Evolutionary conservation across 257 asterid species (phyloP).

Genomic region (Phtheirospermum japonicum): DNA sequence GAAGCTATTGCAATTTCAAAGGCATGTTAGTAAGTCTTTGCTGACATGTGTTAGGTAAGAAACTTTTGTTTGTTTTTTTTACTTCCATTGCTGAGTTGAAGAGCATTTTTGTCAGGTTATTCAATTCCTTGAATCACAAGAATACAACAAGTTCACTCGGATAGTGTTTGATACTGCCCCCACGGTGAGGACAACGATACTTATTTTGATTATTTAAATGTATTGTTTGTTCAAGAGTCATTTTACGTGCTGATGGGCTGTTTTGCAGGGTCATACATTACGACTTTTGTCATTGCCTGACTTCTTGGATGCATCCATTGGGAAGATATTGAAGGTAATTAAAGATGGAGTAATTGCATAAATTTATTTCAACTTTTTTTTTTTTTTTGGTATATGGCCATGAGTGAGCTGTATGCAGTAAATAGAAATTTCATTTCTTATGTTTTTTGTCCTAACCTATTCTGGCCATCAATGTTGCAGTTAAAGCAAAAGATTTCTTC

Average conservation of each 20-base stretch:
- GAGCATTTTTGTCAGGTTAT: conserved; percentile 66
- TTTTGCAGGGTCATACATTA: conserved; percentile 84
- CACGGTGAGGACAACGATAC: conserved; percentile 58
- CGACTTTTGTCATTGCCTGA: conserved; percentile 91
- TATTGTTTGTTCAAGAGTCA: conserved; percentile 12
- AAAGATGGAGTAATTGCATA: conserved; percentile 13
- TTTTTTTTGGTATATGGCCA: not conserved
- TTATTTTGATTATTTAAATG: conserved; percentile 21
- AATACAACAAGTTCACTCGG: conserved; percentile 93
- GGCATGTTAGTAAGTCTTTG: conserved; percentile 43
- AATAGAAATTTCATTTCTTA: not conserved
- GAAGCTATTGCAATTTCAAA: conserved; percentile 98
- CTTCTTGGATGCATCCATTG: conserved; percentile 93
- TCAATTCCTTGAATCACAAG: conserved; percentile 85
- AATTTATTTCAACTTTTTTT: not conserved
- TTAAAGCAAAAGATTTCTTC: conserved; percentile 82
- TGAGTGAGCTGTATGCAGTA: not conserved
- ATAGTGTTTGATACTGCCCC: conserved; percentile 99
- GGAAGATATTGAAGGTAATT: conserved; percentile 91
- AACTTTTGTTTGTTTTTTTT: not conserved
- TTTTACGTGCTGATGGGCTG: conserved; percentile 27
- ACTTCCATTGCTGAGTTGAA: conserved; percentile 33
- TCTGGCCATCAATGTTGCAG: conserved; percentile 45
- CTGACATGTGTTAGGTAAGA: conserved; percentile 24
- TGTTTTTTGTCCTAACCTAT: not conserved